Evolutionary conservation across 1,284 basidiomycete genomes (phyloP), one percentile per base, ranked within the genome.

Genomic region (Leucoagaricus sp.): DNA sequence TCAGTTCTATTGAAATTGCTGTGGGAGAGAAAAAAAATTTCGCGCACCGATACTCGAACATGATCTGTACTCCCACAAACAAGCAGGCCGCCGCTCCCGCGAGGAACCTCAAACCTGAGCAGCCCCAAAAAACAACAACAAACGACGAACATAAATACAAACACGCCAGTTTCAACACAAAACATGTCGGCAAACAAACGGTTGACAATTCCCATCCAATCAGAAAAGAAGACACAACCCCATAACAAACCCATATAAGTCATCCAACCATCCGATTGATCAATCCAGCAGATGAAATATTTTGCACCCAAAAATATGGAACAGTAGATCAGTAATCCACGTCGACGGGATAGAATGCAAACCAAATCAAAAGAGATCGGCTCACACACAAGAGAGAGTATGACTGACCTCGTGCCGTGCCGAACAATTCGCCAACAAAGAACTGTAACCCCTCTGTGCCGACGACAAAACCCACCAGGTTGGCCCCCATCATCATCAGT

Each of bases 381-480:
- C 40, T 29, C 17, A 9, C 23, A 15, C 15, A n/a, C 28, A 49
- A 40, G 9, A 33, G 13, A 56, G 50, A 15, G 46, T 55, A 52
- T 4, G 51, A 53, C 40, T 50, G 38, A 86, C 94, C 95, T 68
- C 83, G 74, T 65, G 76, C 75, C 25, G 83, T 88, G 1, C 84
- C 85, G 36, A 87, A 71, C 28, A 98, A 72, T 69, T 91, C 77
- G 3, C 73, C 61, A 10, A 86, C 69, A 70, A 98, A 84, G 67
- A 91, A 89, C 56, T 75, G 71, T 49, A 91, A 82, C 0, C 95
- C 96, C 10, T 98, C 93, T 0, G 86, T 75, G 1, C 96, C 96
- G 41, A 98, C 81, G 12, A 95, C 96, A 67, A 99, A 98, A 0
- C 97, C 96, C 1, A 99, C 89, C 4, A 99, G 82, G 69, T 99